These are phyloP conservation scores for Starmera dryadoides DNA, from an alignment of 805 yeast genomes.

Conservation along the genomic window DNA sequence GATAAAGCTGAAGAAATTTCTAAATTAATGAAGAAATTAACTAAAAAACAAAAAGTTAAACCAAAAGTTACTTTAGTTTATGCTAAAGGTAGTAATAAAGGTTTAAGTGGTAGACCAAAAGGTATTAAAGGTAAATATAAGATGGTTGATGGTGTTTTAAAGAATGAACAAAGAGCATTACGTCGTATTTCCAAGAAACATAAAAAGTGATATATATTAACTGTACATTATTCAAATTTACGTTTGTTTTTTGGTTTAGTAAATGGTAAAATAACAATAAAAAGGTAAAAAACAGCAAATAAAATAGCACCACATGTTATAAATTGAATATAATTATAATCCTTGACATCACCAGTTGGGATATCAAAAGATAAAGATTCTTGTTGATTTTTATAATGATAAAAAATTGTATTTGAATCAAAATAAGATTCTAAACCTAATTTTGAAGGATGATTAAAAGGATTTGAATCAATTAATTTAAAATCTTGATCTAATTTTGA, in stretches of 20 bases:
- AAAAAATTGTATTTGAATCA: conserved; percentile 37
- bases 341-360: conserved; percentile 32
- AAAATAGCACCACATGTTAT: conserved; percentile 28
- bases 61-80: conserved; percentile 86
- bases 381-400: conserved; percentile 17
- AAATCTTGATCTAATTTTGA: conserved; percentile 15
- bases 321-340: conserved; percentile 24
- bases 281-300: conserved; percentile 25
- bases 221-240: not conserved
- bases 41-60: conserved; percentile 60
- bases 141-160: conserved; percentile 98
- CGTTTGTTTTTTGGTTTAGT: not conserved
- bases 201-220: conserved; percentile 36
- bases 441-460: conserved; percentile 27
- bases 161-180: conserved; percentile 94
- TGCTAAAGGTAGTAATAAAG: conserved; percentile 80
- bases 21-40: conserved; percentile 72
- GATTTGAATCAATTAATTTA: conserved; percentile 21
- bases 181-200: conserved; percentile 84
- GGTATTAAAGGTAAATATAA: conserved; percentile 96
- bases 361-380: conserved; percentile 21
- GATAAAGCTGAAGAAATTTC: conserved; percentile 94
- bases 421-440: conserved; percentile 40
- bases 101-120: conserved; percentile 89
- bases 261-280: conserved; percentile 16